These are phyloP conservation scores for Pistacia integerrima DNA, from an alignment of 345 rosid species.

Conservation along the genomic window DNA sequence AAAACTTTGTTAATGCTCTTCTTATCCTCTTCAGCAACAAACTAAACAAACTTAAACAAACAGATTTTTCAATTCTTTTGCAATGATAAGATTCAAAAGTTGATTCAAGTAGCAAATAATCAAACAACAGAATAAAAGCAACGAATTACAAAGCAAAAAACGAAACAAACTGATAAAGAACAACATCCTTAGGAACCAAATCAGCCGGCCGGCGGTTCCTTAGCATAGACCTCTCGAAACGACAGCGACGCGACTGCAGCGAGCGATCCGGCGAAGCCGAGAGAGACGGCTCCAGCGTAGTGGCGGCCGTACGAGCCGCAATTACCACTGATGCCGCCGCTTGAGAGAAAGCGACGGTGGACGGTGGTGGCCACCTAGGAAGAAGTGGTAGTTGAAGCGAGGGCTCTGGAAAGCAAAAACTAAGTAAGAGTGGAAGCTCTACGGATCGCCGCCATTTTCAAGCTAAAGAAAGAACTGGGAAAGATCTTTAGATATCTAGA, in stretches of 20 bases:
- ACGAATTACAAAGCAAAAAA: not conserved
- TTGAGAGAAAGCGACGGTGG: constrained; percentile 26
- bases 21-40: too few relatives aligned
- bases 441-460: constrained; percentile 33
- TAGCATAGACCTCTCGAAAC: constrained; percentile 53
- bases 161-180: constrained; percentile 70
- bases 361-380: constrained; percentile 11
- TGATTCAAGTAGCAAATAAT: not conserved
- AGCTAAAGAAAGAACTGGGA: not conserved
- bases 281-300: constrained; percentile 21
- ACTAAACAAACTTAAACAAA: too few relatives aligned
- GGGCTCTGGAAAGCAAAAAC: constrained; percentile 36
- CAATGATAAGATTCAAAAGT: too few relatives aligned
- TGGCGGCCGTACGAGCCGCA: constrained; percentile 24
- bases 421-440: constrained; percentile 36
- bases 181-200: constrained; percentile 62
- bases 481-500: too few relatives aligned
- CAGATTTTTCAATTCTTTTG: too few relatives aligned
- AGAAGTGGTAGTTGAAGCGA: constrained; percentile 10
- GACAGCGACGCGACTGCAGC: constrained; percentile 33
- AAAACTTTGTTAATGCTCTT: too few relatives aligned
- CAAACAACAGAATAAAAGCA: not conserved
- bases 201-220: constrained; percentile 48
- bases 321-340: constrained; percentile 32
- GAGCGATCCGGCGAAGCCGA: constrained; percentile 41